Evolutionary conservation across 106 monocot genomes (phyloP), one percentile per base, ranked within the genome.

Genomic region (Dendrobium chrysotoxum): DNA sequence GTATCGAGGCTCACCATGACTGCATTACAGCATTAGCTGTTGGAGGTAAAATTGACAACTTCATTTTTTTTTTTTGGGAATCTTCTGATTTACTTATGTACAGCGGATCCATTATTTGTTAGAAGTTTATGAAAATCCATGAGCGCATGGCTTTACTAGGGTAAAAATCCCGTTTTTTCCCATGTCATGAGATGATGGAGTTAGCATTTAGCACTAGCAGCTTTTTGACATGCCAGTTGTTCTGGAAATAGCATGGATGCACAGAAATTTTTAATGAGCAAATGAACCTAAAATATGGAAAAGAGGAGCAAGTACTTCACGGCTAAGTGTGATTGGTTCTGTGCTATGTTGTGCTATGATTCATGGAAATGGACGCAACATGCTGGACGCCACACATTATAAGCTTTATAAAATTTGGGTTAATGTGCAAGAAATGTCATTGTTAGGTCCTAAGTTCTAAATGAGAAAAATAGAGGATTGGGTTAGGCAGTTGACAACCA

Each of bases 11-110:
- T 25, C 99, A 99, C 81, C 86, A 77, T 42, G 95, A 95, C 75
- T 99, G 85, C 57, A 71, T 99, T 54, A 86, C 91, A 75, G 89
- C 88, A 79, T 85, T 99, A 80, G 93, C 89, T 40, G 72, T 91
- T 86, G 95, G 93, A 90, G 99, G 99, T 99, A 93, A 11, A 77
- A 50, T 67, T 71, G 38, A 15, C 2, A 71, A 39, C 71, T 50
- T 71, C 16, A 65, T 65, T 64, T 7, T 26, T 65, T 65, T 65
- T 0, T 25, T 64, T 21, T 26, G 11, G n/a, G 64, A 8, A 25
- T 25, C 26, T 65, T 65, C 26, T 65, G 25, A 25, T 65, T 26
- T 26, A 23, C n/a, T n/a, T 5, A 70, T 15, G 9, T 68, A 31
- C 15, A 38, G 13, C 23, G n/a, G 21, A n/a, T 28, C 31, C 35